Base-by-base conservation (phyloP, 768 basidiomycete genomes). In the Aureoboletus auriporus region DNA sequence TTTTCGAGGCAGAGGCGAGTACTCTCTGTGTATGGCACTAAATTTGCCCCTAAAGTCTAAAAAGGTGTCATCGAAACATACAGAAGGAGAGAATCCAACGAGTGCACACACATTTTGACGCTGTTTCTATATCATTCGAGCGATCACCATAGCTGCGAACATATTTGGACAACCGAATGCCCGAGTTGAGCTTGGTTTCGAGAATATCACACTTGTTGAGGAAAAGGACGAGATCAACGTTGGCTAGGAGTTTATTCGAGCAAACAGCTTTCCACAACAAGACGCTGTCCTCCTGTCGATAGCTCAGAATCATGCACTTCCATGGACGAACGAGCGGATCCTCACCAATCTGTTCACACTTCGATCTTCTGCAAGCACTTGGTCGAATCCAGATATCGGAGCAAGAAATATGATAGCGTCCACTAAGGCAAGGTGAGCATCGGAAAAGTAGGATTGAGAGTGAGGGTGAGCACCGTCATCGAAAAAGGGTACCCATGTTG, bases 181-280 rank as follows among this genome's bases (percentile, higher is more conserved):
- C 87, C 1, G 83, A 73, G 16, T 70, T 67, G 10, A 89, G 76
- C 58, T 89, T 89, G 39, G 72, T 57, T 51, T 77, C 78, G 46
- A 90, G 68, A 50, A 89, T 84, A 58, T 89, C 87, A 50, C 83
- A 83, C 63, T 91, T 91, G 69, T 90, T 91, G 44, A 91, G 71
- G 71, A 90, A 91, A 39, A 90, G 72, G 51, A 90, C 83, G 30
- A 89, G 71, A 54, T 86, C 84, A 28, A 89, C 86, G 39, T 77
- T 71, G 38, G 78, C 79, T 5, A 91, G 74, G 23, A 90, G 76
- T 57, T 75, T 79, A 68, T 89, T 89, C 27, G 78, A 76, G 53
- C 83, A 84, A 16, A 91, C 77, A 13, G 77, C 74, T 46, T 79
- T 82, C 88, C 88, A 91, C 9, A 91, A 71, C 39, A 82, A 71